Evolutionary conservation across 495 filamentous ascomycete genomes (phyloP).

Genomic region (Trichocladium uniseriatum): DNA sequence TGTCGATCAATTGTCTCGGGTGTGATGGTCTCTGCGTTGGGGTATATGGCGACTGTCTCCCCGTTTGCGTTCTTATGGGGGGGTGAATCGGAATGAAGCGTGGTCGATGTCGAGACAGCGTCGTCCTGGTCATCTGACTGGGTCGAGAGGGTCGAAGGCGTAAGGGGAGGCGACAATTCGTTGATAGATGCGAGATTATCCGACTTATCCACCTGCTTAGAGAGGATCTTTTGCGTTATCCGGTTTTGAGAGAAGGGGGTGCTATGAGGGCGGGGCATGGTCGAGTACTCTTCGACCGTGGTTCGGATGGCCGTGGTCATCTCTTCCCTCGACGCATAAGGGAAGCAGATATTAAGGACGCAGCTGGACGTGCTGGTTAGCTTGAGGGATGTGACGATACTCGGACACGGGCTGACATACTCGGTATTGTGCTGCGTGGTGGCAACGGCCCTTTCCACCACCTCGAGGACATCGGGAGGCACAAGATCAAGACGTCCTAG

Average conservation of each 20-base stretch:
- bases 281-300: conserved; percentile 75
- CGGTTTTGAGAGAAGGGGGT: conserved; percentile 76
- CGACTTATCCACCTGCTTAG: conserved; percentile 39
- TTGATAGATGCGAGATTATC: conserved; percentile 41
- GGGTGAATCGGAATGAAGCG: conserved; percentile 42
- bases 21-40: conserved; percentile 78
- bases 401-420: conserved; percentile 28
- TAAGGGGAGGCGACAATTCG: conserved; percentile 29
- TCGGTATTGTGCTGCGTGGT: conserved; percentile 76
- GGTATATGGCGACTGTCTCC: conserved; percentile 24
- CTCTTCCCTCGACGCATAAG: conserved; percentile 92
- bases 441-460: conserved; percentile 70
- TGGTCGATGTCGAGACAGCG: conserved; percentile 44
- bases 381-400: background rate
- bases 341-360: conserved; percentile 92
- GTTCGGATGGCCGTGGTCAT: conserved; percentile 85
- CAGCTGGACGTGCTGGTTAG: conserved; percentile 39
- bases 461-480: conserved; percentile 76
- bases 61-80: conserved; percentile 25
- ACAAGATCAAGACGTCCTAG: conserved; percentile 74
- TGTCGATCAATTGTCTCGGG: conserved; percentile 65
- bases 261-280: conserved; percentile 49
- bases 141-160: conserved; percentile 20
- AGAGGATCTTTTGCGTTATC: conserved; percentile 74
- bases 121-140: conserved; percentile 42